Base-by-base conservation (phyloP, 1,284 basidiomycete genomes). In the Trichosporon faecale region DNA sequence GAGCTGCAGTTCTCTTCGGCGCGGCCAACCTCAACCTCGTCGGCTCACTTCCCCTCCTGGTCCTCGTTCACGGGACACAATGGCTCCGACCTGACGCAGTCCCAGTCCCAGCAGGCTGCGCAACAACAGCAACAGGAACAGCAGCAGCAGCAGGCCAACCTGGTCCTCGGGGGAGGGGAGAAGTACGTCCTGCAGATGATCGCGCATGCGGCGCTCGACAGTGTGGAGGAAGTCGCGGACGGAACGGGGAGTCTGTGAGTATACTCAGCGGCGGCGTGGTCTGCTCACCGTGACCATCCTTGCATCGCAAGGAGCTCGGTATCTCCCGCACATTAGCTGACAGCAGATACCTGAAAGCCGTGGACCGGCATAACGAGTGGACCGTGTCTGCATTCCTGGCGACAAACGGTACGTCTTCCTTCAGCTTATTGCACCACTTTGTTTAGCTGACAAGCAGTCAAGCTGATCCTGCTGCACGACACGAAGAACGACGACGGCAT, bases 291-390 rank as follows among this genome's bases (percentile, higher is more conserved):
- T 14, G 16, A 27, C 23, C 25, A 2, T 3, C 27, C 52, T 33
- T 33, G 33, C n/a, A n/a, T n/a, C n/a, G n/a, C n/a, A n/a, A n/a
- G n/a, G n/a, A n/a, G n/a, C n/a, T n/a, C n/a, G n/a, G n/a, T n/a
- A n/a, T n/a, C n/a, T n/a, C n/a, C n/a, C n/a, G n/a, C n/a, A n/a
- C 35, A 37, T 37, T 1, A 31, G 60, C 66, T 71, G 52, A 71
- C 65, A 16, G 7, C 65, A 97, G 95, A 90, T 96, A 96, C 82
- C 86, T 97, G 70, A 95, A 94, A 80, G 89, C 89, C 23, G 89
- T 97, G 68, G 95, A 98, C 86, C 92, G 91, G 84, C 95, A 97
- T 85, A 97, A 98, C 79, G 95, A 98, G 80, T 98, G 95, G 95
- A 94, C 89, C 1, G 90, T 97, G 23, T 97, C 95, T 9, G 94